Evolutionary conservation across 495 filamentous ascomycete genomes (phyloP), one percentile per base, ranked within the genome.

Genomic region (Penicillium turbatum): DNA sequence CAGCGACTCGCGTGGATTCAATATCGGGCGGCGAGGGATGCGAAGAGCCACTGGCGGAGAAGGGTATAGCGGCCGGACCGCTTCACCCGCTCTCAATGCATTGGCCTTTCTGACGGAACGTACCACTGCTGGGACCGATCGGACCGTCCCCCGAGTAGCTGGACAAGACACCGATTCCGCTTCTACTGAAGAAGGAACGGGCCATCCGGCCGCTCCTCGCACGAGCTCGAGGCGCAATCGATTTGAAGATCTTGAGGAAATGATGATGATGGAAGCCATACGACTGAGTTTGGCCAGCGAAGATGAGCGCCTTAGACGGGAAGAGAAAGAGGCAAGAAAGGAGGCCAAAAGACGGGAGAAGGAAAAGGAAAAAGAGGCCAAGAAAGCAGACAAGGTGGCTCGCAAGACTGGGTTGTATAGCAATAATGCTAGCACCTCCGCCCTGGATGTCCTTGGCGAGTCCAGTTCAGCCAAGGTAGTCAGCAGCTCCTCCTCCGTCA

Each of bases 191-290:
- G 79, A 76, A 44, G 68, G 65, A 5, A 53, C 69, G 16, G 68
- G 63, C 5, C 75, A 75, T 50, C 44, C 80, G 16, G 71, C 74
- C 15, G 72, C 80, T 16, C 72, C 77, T 7, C 76, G 82, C n/a
- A 72, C 72, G 15, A 81, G 77, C 55, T 82, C 85, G 12, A 76
- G 88, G 45, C 74, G 85, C 44, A 83, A 64, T 47, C 77, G 90
- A 40, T 78, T 93, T 48, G 89, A 95, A 39, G 92, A 97, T 60
- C 73, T 97, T 10, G 93, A 98, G 64, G 92, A 96, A 42, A 89
- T 97, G 77, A 98, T 98, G 93, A 89, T 97, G 80, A 88, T 92
- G 79, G 93, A 97, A 65, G 93, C 93, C 2, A 92, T 98, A 48
- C 77, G 93, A 29, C 70, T 96, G 41, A 95, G 89, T 44, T 74